These are phyloP conservation scores for Kwoniella sp. DNA, from an alignment of 768 basidiomycete species.

Conservation along the genomic window DNA sequence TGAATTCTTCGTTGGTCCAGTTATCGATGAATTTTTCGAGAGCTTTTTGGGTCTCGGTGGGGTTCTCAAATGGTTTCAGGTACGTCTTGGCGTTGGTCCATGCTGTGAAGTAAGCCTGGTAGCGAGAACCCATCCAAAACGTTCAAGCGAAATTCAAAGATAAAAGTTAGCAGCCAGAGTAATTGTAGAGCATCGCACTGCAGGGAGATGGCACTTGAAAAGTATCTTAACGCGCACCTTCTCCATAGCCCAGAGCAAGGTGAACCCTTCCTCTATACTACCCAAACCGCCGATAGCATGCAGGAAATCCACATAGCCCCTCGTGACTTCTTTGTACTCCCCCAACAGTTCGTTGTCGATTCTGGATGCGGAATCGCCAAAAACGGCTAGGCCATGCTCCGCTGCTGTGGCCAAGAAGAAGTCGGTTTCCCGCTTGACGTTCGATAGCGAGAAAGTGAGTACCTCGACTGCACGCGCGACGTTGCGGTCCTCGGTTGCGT, in stretches of 20 bases:
- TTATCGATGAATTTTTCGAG: slow-evolving; percentile 64
- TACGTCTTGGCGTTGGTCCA: slow-evolving; percentile 64
- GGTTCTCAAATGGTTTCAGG: slow-evolving; percentile 56
- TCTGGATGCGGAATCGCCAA: neutral
- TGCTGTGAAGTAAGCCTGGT: slow-evolving; percentile 69
- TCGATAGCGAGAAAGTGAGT: slow-evolving; percentile 64
- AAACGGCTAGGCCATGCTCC: slow-evolving; percentile 59
- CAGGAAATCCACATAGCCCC: slow-evolving; percentile 75
- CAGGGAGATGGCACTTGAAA: no score
- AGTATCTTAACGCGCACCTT: slow-evolving; percentile 60
- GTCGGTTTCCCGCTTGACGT: slow-evolving; percentile 64
- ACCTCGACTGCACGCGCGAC: slow-evolving; percentile 60
- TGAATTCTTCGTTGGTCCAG: slow-evolving; percentile 62
- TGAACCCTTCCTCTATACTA: slow-evolving; percentile 65
- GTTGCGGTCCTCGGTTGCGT: slow-evolving; percentile 49
- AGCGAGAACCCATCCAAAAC: neutral
- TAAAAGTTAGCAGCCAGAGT: no score
- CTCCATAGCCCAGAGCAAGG: slow-evolving; percentile 81
- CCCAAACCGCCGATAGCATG: slow-evolving; percentile 61
- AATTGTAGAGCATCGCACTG: no score
- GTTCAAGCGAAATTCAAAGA: neutral
- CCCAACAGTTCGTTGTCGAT: slow-evolving; percentile 8
- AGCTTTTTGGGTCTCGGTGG: slow-evolving; percentile 30
- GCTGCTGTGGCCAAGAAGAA: slow-evolving; percentile 66
- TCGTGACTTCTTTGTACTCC: slow-evolving; percentile 61